Evolutionary conservation across 2,329 filamentous ascomycete genomes (phyloP), one percentile per base, ranked within the genome.

Genomic region (Didymella pinodella): DNA sequence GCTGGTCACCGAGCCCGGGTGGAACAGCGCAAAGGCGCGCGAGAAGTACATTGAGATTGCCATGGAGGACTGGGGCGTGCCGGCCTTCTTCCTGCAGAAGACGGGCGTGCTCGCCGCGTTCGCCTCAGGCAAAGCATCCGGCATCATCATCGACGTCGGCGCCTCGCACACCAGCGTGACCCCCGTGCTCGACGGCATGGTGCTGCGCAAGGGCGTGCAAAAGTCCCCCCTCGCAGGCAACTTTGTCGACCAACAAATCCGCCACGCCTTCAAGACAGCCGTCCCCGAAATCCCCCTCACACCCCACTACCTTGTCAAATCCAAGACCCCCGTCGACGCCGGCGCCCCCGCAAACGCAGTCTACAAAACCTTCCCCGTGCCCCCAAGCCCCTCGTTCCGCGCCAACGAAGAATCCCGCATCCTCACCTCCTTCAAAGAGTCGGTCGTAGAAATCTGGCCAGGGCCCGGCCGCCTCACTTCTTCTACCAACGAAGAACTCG

Each of bases 401-500:
- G 82, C 84, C 18, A 89, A 94, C 65, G 89, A 98, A 78, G 93
- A 99, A 81, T 95, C 98, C 77, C 91, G 94, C 52, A 89, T 97
- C 41, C 81, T 99, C 57, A 93, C 92, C 36, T 93, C 97, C 76
- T 99, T 96, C 86, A 99, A 99, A 81, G 96, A 99, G 80, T 96
- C 91, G 18, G 92, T 97, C 16, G 93, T 98, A 28, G 93, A 97
- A 79, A 88, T 94, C 14, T 99, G 95, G 94, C 86, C 88, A 26
- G 92, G 92, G 0, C 91, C 91, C 0, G 89, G 89, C 59, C 85
- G 88, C 61, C 87, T 92, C 69, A 77, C 76, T 73, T 67, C 71
- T 54, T 72, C 74, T 26, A 79, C 81, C 5, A 96, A 94, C 74
- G 88, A 95, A 73, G 93, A 97, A 41, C 83, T 87, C 47, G 88